Evolutionary conservation across 2,329 filamentous ascomycete species (phyloP), one percentile per base, ranked within the genome.

Genomic region (Lasiodiplodia gonubiensis): DNA sequence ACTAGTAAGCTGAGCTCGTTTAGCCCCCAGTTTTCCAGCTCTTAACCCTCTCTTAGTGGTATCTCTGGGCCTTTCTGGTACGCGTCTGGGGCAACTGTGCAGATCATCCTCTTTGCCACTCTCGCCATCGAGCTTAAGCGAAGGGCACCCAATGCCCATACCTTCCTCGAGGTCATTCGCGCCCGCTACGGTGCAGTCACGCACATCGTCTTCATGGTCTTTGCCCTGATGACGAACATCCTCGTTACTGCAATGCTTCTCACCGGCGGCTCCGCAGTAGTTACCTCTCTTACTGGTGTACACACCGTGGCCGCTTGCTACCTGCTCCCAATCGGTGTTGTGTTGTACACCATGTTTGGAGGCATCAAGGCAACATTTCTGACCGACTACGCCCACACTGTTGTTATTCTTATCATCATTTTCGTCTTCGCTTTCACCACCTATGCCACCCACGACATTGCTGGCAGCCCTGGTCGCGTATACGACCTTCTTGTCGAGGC

Each of bases 81-180:
- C 74, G 91, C 89, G 14, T 91, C 48, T 85, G 81, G 82, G 21
- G 75, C 75, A 11, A 77, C 76, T 23, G 75, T 78, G 18, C 70
- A 71, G 51, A 94, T 97, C 72, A 85, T 97, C 33, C 84, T 97
- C 1, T 97, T 97, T 73, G 93, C 94, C 1, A 96, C 93, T 0
- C 85, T 97, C 33, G 93, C 93, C 35, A 97, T 97, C 72, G 92
- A 96, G 78, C 80, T 97, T 64, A 97, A 97, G 83, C 85, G 92
- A 71, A 88, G 92, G 67, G 92, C 93, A 0, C 93, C 93, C 0
- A 96, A 97, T 75, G 93, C 93, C 0, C 93, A 97, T 70, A 89
- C 87, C 0, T 94, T 93, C 77, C 86, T 96, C 11, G 93, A 97
- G 81, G 91, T 92, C 59, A 92, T 96, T 73, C 87, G 87, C 68